Evolutionary conservation across 2,329 filamentous ascomycete species (phyloP).

Genomic region (Scopulariopsis brevicaulis): DNA sequence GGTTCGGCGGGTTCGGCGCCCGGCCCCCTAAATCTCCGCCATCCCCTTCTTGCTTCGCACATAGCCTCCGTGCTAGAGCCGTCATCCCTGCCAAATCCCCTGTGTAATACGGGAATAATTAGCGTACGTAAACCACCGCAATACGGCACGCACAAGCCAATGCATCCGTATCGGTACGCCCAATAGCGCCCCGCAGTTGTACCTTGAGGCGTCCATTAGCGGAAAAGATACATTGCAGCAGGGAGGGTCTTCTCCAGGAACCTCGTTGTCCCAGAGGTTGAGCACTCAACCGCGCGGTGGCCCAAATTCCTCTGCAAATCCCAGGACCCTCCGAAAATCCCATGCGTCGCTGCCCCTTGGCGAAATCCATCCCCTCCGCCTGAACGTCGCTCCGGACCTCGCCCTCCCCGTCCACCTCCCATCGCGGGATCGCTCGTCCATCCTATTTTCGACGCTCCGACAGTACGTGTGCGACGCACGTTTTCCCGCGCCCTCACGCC

Average conservation of each 20-base stretch:
- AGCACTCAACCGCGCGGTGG: not conserved
- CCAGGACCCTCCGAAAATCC: not conserved
- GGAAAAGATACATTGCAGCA: not conserved
- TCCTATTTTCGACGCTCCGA: not conserved
- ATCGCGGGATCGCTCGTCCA: not conserved
- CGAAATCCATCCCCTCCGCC: not conserved
- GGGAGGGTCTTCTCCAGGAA: not conserved
- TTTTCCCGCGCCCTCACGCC: not conserved
- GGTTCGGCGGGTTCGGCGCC: too few relatives aligned
- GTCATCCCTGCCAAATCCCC: too few relatives aligned
- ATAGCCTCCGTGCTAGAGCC: too few relatives aligned
- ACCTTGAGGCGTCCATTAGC: not conserved
- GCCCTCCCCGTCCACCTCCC: not conserved
- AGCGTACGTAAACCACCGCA: not conserved
- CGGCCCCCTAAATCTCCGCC: too few relatives aligned
- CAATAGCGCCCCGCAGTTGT: not conserved
- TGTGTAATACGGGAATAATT: not conserved
- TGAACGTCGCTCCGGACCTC: not conserved
- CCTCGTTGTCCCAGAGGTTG: not conserved
- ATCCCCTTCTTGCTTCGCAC: too few relatives aligned
- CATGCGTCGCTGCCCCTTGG: not conserved
- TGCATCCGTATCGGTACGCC: not conserved
- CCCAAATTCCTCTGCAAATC: not conserved
- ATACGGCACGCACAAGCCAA: not conserved
- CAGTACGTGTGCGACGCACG: not conserved